Evolutionary conservation across 2,329 filamentous ascomycete species (phyloP), one percentile per base, ranked within the genome.

Genomic region (Sclerotinia sclerotiorum): DNA sequence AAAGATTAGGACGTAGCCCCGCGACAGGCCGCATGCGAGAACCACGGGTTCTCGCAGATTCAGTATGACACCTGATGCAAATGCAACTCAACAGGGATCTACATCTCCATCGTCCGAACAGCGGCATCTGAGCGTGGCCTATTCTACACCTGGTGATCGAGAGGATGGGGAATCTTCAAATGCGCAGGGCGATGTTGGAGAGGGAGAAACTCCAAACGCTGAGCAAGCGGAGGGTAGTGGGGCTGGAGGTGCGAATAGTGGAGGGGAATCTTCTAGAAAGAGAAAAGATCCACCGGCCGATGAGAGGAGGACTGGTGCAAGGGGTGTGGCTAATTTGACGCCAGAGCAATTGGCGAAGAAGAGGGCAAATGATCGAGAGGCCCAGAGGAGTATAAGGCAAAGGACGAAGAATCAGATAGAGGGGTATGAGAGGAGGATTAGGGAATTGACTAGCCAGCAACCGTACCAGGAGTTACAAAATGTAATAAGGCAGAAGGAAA

Each of bases 401-500:
- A 86, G 93, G 74, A 97, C 93, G 51, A 94, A 93, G 81, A 87
- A 91, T 76, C 91, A 93, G 79, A 97, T 97, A 76, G 92, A 96
- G 77, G 83, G 83, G 42, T 83, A 97, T 64, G 92, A 96, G 81
- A 84, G 83, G 71, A 87, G 90, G 76, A 90, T 97, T 71, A 85
- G 88, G 65, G 91, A 95, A 71, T 85, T 96, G 74, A 83, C 84
- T 70, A 89, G 85, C 68, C 90, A 93, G 79, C 88, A 94, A 78
- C 92, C 92, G 0, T 94, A 93, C 74, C 89, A 92, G 77, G 93
- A 97, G 77, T 85, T 97, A 27, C 92, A 96, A 79, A 83, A 87
- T 39, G 91, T 88, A 13, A 79, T 94, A 67, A 84, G 87, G 44
- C 88, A 93, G 79, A 94, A 93, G 81, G 90, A 94, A 76, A 85